A percentile compares a stretch with the other conserved stretches of the same genome.
Conservation (phyloP, 352 stramenopile species). For the Globisporangium lucens region DNA sequence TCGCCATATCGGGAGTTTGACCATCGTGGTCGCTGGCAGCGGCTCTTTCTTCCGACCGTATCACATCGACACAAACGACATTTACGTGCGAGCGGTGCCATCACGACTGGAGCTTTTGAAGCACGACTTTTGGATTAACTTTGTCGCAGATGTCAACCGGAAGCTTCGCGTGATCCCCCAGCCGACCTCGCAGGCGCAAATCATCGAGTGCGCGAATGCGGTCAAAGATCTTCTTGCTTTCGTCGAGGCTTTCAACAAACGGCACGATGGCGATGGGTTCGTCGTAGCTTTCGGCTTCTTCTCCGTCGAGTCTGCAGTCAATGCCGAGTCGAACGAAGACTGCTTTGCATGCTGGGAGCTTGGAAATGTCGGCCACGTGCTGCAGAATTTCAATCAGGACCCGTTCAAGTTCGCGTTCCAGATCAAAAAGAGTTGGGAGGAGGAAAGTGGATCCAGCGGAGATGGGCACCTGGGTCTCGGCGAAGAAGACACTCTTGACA, state of each 20-base stretch:
- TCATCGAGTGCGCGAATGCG: constrained; percentile 25
- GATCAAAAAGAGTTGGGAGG: constrained; percentile 28
- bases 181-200: constrained; percentile 36
- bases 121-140: constrained; percentile 84
- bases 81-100: constrained; percentile 70
- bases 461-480: background rate
- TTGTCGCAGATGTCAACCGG: constrained; percentile 70
- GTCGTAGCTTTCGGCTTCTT: constrained; percentile 59
- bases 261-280: constrained; percentile 54
- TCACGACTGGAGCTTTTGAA: constrained; percentile 63
- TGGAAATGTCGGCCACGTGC: constrained; percentile 26
- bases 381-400: constrained; percentile 34
- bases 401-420: constrained; percentile 71
- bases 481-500: constrained; percentile 5
- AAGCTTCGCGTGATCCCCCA: constrained; percentile 63
- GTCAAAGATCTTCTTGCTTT: constrained; percentile 44
- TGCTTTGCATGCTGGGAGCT: constrained; percentile 36
- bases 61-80: constrained; percentile 82
- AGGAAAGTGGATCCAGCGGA: background rate
- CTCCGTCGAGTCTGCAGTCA: constrained; percentile 23
- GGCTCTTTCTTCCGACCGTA: constrained; percentile 82
- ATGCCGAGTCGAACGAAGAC: constrained; percentile 34
- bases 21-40: constrained; percentile 65
- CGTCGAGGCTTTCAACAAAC: constrained; percentile 55
- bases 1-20: constrained; percentile 16